A percentile compares a stretch with the other conserved stretches of the same genome.
phyloP scores from a whole-genome alignment of 805 yeast species.

The Pachysolen tannophilus region DNA sequence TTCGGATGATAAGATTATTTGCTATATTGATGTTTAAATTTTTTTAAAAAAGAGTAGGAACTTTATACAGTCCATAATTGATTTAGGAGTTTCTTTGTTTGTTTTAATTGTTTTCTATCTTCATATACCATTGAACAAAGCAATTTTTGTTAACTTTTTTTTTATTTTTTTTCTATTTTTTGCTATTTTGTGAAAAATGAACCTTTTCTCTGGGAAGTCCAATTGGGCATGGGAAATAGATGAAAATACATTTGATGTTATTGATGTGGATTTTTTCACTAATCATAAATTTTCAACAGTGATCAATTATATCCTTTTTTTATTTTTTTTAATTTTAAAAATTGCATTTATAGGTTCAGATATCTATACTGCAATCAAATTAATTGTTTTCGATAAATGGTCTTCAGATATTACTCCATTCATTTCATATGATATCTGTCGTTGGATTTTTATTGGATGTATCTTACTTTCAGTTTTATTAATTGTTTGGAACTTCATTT shows the following conservation, averaged over 20 bases:
- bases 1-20: too few relatives aligned
- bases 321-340: slow-evolving; percentile 32
- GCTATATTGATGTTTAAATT: too few relatives aligned
- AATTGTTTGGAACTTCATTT: slow-evolving; percentile 44
- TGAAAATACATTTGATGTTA: slow-evolving; percentile 36
- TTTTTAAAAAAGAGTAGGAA: too few relatives aligned
- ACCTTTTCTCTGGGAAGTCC: too few relatives aligned
- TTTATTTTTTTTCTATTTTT: too few relatives aligned
- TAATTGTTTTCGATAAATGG: slow-evolving; percentile 70
- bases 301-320: slow-evolving; percentile 30
- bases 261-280: slow-evolving; percentile 37
- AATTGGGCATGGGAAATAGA: slow-evolving; percentile 27
- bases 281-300: slow-evolving; percentile 37
- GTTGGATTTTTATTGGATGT: slow-evolving; percentile 77
- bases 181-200: too few relatives aligned
- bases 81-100: too few relatives aligned
- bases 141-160: too few relatives aligned
- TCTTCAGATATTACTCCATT: slow-evolving; percentile 40
- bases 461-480: slow-evolving; percentile 62
- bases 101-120: too few relatives aligned
- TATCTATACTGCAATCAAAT: slow-evolving; percentile 68
- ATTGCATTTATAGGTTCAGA: slow-evolving; percentile 56
- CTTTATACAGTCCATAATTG: too few relatives aligned
- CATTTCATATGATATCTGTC: slow-evolving; percentile 41
- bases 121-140: too few relatives aligned